These are phyloP conservation scores for Cyberlindnera lachancei DNA, from an alignment of 805 yeast genomes.

Conservation along the genomic window DNA sequence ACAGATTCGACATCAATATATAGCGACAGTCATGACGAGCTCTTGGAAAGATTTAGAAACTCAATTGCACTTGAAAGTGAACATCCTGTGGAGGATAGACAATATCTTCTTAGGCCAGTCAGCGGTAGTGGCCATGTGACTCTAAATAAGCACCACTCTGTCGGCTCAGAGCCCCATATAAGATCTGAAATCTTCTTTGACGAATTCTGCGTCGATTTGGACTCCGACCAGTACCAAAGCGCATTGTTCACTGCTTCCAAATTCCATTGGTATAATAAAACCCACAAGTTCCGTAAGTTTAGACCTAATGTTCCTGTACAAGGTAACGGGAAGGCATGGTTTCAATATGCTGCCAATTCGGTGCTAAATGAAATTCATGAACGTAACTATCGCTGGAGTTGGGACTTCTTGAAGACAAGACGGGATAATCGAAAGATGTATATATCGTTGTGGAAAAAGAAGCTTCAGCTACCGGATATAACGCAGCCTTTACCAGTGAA, in stretches of 20 bases:
- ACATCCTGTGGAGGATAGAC: conserved; percentile 29
- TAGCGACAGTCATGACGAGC: conserved; percentile 38
- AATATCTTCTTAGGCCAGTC: conserved; percentile 75
- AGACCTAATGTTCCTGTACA: conserved; percentile 48
- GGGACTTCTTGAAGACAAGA: conserved; percentile 71
- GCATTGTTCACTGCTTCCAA: conserved; percentile 74
- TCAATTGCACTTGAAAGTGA: conserved; percentile 31
- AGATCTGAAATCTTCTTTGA: conserved; percentile 73
- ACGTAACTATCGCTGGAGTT: conserved; percentile 73
- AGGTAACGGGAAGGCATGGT: conserved; percentile 77
- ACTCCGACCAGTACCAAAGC: conserved; percentile 79
- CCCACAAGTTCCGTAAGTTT: conserved; percentile 63
- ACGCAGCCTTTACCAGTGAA: conserved; percentile 27
- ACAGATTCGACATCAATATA: conserved; percentile 50
- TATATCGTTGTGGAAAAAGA: conserved; percentile 56
- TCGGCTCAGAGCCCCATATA: conserved; percentile 61
- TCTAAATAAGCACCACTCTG: conserved; percentile 70
- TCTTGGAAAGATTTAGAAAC: conserved; percentile 40
- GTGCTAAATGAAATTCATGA: conserved; percentile 78
- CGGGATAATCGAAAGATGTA: conserved; percentile 68
- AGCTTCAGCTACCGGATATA: conserved; percentile 32
- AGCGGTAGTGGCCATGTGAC: conserved; percentile 81
- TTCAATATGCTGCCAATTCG: conserved; percentile 69
- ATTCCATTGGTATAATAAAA: conserved; percentile 68
- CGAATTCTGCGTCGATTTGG: conserved; percentile 81